These are phyloP conservation scores for Podospora appendiculata DNA, from an alignment of 495 filamentous ascomycete genomes.

Conservation along the genomic window DNA sequence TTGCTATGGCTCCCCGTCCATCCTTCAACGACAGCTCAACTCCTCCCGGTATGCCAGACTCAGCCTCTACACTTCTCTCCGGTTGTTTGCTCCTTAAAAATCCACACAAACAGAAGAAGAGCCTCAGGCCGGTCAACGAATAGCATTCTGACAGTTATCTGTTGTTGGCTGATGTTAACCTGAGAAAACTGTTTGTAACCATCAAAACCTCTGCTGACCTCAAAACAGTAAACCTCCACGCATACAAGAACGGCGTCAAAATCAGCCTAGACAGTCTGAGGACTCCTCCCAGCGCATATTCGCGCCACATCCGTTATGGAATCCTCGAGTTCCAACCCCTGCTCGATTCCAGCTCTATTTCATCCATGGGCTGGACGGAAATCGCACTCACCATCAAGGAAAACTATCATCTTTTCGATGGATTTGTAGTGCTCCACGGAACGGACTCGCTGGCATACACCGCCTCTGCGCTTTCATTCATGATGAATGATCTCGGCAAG, in stretches of 20 bases:
- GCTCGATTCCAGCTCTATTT: constrained; percentile 88
- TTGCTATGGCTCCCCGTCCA: constrained; percentile 73
- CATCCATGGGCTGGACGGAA: constrained; percentile 80
- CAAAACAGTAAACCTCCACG: constrained; percentile 24
- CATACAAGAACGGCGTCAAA: constrained; percentile 32
- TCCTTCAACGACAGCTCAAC: constrained; percentile 81
- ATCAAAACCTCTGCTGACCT: constrained; percentile 4
- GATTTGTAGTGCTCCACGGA: constrained; percentile 93
- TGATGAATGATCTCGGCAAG: constrained; percentile 87
- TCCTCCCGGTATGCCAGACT: constrained; percentile 3
- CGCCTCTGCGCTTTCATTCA: constrained; percentile 87
- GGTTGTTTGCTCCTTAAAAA: too few species aligned
- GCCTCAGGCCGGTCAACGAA: background rate
- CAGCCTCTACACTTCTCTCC: background rate
- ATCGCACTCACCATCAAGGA: constrained; percentile 62
- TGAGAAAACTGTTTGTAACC: background rate
- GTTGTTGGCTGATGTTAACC: background rate
- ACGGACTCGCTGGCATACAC: constrained; percentile 93
- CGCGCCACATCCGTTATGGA: constrained; percentile 74
- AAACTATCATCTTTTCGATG: constrained; percentile 90
- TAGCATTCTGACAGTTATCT: background rate
- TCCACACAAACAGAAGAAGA: too few species aligned
- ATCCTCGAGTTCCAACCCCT: constrained; percentile 82
- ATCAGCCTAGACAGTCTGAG: constrained; percentile 50
- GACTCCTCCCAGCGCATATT: constrained; percentile 75